Evolutionary conservation across 1,139 yeast genomes (phyloP).

Genomic region (Petasospora rhodanensis): DNA sequence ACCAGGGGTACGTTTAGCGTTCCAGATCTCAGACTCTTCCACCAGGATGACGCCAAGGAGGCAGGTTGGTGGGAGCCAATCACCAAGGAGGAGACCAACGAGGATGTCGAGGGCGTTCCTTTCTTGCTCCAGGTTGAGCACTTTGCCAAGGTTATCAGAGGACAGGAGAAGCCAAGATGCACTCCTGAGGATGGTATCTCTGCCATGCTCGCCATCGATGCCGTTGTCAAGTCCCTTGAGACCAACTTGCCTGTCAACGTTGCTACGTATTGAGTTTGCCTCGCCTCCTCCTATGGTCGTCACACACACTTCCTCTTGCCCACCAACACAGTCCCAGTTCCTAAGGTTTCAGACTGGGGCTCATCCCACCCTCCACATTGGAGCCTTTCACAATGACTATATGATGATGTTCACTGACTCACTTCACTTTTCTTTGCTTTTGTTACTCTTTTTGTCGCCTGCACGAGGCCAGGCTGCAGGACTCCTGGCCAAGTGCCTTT

Average conservation of each 20-base stretch:
- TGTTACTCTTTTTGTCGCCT: too few species aligned
- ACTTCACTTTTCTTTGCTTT: too few species aligned
- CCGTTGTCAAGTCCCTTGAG: constrained; percentile 17
- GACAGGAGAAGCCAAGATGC: constrained; percentile 15
- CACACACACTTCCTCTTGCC: too few species aligned
- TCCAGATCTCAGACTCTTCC: constrained; percentile 17
- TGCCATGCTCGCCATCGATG: constrained; percentile 19
- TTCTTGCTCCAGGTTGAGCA: constrained; percentile 16
- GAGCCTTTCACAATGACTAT: too few species aligned
- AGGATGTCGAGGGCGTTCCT: constrained; percentile 13
- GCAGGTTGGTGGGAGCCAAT: constrained; percentile 18
- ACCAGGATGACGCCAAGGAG: constrained; percentile 12
- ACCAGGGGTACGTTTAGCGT: constrained; percentile 15
- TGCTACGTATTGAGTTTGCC: too few species aligned
- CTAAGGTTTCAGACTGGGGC: too few species aligned
- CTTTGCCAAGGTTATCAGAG: constrained; percentile 14
- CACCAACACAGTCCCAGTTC: too few species aligned
- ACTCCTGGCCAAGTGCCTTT: too few species aligned
- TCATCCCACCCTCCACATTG: too few species aligned
- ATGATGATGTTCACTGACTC: too few species aligned
- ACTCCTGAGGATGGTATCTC: constrained; percentile 17
- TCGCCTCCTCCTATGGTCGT: too few species aligned
- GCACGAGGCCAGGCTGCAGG: too few species aligned
- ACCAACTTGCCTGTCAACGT: constrained; percentile 13
- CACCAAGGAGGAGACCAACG: constrained; percentile 8